These are phyloP conservation scores for Talaromyces nanjingensis DNA, from an alignment of 495 filamentous ascomycete species.

Conservation along the genomic window DNA sequence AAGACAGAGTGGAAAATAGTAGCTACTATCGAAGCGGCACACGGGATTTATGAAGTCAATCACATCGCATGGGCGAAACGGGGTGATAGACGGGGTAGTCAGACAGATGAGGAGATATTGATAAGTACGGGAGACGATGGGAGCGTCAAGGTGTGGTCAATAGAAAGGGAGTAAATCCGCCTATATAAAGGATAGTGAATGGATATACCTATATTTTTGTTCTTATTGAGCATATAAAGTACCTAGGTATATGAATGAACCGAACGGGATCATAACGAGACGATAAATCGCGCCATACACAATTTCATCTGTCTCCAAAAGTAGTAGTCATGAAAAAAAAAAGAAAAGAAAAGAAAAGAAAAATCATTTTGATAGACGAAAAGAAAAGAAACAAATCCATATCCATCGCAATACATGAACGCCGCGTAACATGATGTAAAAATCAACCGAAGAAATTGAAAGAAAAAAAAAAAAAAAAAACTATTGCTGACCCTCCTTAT, in stretches of 20 bases:
- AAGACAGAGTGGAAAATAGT: slow-evolving; percentile 61
- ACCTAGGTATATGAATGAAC: neutral
- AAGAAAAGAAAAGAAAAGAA: neutral
- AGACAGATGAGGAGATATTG: slow-evolving; percentile 62
- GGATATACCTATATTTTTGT: neutral
- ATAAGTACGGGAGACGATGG: slow-evolving; percentile 80
- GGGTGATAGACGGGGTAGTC: slow-evolving; percentile 32
- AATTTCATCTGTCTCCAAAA: neutral
- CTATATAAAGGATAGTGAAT: neutral
- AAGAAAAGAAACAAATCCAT: neutral
- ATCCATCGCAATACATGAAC: neutral
- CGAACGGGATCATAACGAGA: neutral
- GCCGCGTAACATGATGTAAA: neutral
- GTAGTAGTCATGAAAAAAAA: neutral
- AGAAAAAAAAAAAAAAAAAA: neutral
- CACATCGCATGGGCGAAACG: slow-evolving; percentile 68
- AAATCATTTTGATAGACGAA: neutral
- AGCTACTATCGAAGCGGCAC: slow-evolving; percentile 58
- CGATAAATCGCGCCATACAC: neutral
- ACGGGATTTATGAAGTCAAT: slow-evolving; percentile 91
- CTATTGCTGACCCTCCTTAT: slow-evolving; percentile 18
- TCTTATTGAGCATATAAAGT: neutral
- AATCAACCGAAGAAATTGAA: neutral
- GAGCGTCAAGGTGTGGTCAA: slow-evolving; percentile 61
- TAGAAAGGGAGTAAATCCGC: neutral